A percentile compares a stretch with the other conserved stretches of the same genome.
Conservation (phyloP, 2,329 filamentous ascomycete genomes). For the Lasiodiplodia theobromae region DNA sequence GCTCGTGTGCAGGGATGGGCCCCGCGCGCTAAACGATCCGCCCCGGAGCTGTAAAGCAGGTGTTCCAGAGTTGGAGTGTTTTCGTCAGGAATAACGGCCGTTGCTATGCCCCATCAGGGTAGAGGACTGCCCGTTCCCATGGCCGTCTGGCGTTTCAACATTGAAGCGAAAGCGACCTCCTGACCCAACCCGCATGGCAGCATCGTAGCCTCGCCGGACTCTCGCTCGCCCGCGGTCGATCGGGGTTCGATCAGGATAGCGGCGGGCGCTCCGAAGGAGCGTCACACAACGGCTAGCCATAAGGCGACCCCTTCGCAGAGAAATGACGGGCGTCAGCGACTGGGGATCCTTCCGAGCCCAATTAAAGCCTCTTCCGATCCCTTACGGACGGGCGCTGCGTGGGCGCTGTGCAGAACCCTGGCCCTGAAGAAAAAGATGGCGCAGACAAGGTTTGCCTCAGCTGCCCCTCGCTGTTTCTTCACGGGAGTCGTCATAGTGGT, state of each 20-base stretch:
- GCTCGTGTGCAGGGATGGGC: conserved; percentile 18
- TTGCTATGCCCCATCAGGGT: conserved; percentile 7
- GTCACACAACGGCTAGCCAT: conserved; percentile 24
- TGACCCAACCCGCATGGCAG: conserved; percentile 6
- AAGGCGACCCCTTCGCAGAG: conserved; percentile 27
- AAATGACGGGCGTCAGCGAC: conserved; percentile 18
- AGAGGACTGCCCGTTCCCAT: conserved; percentile 9
- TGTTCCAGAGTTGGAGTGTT: conserved; percentile 29
- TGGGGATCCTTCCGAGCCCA: neutral
- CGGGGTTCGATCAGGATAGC: conserved; percentile 19
- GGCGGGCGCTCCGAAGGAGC: conserved; percentile 26
- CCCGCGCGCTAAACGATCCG: conserved; percentile 13
- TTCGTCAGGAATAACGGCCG: conserved; percentile 25
- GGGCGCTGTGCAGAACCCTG: neutral
- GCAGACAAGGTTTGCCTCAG: conserved; percentile 28
- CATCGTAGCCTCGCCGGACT: conserved; percentile 16
- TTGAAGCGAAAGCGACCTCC: conserved; percentile 22
- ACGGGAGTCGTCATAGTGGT: conserved; percentile 23
- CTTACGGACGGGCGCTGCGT: neutral
- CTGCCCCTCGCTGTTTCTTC: conserved; percentile 26
- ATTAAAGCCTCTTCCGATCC: neutral
- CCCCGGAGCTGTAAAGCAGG: conserved; percentile 17
- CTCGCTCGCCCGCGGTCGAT: conserved; percentile 18
- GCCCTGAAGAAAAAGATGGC: conserved; percentile 26
- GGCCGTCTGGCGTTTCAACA: conserved; percentile 15